Percentiles rank a stretch among this genome's conserved stretches.
These are phyloP conservation scores for Daldinia eschscholtzii DNA, from an alignment of 2,329 filamentous ascomycete genomes.

Conservation along the genomic window DNA sequence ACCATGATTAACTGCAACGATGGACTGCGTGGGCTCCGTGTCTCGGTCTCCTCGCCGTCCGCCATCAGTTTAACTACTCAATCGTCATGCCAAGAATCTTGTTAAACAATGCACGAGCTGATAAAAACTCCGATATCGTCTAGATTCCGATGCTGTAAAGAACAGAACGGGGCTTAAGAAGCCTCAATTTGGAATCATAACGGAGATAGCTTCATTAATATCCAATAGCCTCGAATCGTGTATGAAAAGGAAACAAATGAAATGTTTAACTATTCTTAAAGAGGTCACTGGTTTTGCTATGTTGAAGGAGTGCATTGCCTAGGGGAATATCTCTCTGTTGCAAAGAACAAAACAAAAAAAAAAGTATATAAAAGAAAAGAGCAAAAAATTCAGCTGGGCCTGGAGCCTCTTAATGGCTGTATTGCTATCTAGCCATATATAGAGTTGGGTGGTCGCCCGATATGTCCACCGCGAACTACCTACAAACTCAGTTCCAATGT, in stretches of 20 bases:
- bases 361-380: no score
- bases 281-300: no score
- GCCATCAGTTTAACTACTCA: constrained; percentile 26
- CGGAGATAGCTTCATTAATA: constrained; percentile 1
- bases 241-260: no score
- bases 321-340: no score
- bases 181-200: background rate
- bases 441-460: no score
- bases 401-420: background rate
- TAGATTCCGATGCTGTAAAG: background rate
- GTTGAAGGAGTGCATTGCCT: no score
- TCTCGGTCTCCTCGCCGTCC: constrained; percentile 26
- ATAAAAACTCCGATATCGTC: background rate
- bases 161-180: background rate
- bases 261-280: no score
- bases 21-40: constrained; percentile 6
- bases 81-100: background rate
- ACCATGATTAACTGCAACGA: background rate
- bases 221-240: no score
- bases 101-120: background rate
- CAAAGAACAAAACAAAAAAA: background rate
- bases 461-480: no score
- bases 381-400: background rate
- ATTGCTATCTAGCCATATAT: background rate
- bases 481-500: background rate